Base-by-base conservation (phyloP, 441 rosid species). In the Brassica hybrid region DNA sequence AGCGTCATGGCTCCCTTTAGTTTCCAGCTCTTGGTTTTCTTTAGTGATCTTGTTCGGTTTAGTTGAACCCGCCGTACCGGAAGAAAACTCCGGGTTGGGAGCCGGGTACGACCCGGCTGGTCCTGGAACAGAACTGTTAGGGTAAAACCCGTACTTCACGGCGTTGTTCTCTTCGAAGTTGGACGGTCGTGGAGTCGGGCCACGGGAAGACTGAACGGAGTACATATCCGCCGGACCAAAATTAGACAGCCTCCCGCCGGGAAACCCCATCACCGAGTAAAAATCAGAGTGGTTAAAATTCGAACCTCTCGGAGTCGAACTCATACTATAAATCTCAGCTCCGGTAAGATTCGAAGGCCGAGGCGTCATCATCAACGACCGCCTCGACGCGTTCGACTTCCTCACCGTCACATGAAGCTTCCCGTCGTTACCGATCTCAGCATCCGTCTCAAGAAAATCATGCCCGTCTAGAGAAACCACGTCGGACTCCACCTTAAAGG, bases 191-290 rank as follows among this genome's bases (percentile, higher is more conserved):
- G 94, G 91, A 25, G 94, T 89, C 9, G 88, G 91, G 1, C 91
- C 94, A 25, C 88, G 85, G 0, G 97, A 94, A 16, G 97, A 90
- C 73, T 94, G 98, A 30, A 92, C 93, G 0, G 97, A 91, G 83
- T 88, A 88, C 25, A 80, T 9, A 77, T 89, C 94, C 16, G 85
- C 83, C 3, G 90, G 87, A 6, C 91, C 91, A 25, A 89, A 88
- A 75, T 89, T 89, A 1, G 94, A 89, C 0, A 75, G 82, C 27
- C 91, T 77, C 1, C 94, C 94, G 3, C 96, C 94, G 18, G 88
- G 95, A 45, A 87, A 75, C 1, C 90, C 91, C 91, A 87, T 86
- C 71, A 89, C 87, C 10, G 89, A 83, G 58, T 86, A 88, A 72
- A 89, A 86, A 73, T 89, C 94, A 0, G 91, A 84, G 27, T 86